Evolutionary conservation across 2,329 filamentous ascomycete species (phyloP), one percentile per base, ranked within the genome.

Genomic region (Proliferodiscus dingleyae): DNA sequence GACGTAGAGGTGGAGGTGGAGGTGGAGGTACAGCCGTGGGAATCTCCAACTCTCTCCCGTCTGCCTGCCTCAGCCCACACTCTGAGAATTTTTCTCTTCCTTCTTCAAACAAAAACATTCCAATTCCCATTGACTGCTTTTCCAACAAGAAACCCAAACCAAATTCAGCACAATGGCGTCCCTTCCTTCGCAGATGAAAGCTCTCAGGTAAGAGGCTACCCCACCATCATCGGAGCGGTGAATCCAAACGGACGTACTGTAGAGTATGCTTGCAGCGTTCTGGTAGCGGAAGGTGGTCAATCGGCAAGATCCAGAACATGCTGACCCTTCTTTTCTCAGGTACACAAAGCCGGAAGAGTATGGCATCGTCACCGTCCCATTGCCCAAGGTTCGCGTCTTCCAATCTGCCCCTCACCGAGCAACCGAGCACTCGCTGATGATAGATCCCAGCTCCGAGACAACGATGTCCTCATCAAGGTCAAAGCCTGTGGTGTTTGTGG

Each of bases 401-500:
- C 83, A 64, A 69, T 82, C 53, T 66, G 81, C 57, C 73, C 71
- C 65, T 30, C 29, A n/a, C 18, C 16, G 37, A 39, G 28, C 19
- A 24, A n/a, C n/a, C n/a, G n/a, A n/a, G n/a, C n/a, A n/a, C 30
- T 29, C 16, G 16, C 46, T 43, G 15, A 40, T 26, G n/a, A 9
- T n/a, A n/a, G n/a, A n/a, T n/a, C 26, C 15, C 43, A 54, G 57
- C 48, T 61, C 51, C 60, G 54, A 46, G 49, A 56, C 33, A 53
- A 54, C 37, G 57, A 58, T 36, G 50, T 57, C 43, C 58, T 74
- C 69, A 66, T 83, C 66, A 81, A 84, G 67, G 80, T 85, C 60
- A 83, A 83, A 67, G 81, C 77, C 45, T 81, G 77, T 55, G 78
- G 79, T 69, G 77, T 82, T 51, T 82, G 78, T 55, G 75, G 75